Percentiles rank a stretch among this genome's conserved stretches.
Conservation (phyloP, 139 green algal genomes). For the Coelastrella sp. region DNA sequence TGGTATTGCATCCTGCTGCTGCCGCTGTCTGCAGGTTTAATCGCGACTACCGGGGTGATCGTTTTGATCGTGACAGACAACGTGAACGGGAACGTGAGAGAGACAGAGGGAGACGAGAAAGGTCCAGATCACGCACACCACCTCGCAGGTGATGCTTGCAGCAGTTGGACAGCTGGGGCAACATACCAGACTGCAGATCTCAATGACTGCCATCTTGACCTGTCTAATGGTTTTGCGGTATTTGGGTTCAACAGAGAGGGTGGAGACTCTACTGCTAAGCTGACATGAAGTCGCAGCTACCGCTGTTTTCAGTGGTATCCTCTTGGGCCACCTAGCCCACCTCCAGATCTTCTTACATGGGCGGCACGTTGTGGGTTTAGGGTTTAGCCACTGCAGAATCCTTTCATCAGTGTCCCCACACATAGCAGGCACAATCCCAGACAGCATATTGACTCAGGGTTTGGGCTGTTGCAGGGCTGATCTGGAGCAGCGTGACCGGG, state of each 20-base stretch:
- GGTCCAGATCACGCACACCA: background rate
- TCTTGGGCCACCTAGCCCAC: no score
- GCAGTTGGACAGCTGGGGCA: background rate
- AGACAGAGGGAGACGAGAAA: no score
- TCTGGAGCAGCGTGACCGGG: background rate
- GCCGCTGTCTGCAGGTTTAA: constrained; percentile 10
- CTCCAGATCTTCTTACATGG: no score
- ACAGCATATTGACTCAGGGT: background rate
- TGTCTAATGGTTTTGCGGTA: background rate
- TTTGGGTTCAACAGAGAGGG: no score
- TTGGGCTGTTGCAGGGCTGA: background rate
- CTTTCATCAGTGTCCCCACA: no score
- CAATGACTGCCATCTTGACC: background rate
- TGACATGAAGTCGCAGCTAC: no score
- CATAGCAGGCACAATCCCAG: background rate
- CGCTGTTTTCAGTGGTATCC: no score
- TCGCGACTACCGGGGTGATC: background rate
- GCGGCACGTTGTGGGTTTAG: no score
- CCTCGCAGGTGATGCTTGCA: background rate
- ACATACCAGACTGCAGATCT: background rate
- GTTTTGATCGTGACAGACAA: background rate
- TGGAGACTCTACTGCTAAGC: no score
- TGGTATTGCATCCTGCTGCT: background rate
- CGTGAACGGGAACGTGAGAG: background rate
- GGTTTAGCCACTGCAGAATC: no score